phyloP scores from a whole-genome alignment of 805 yeast species.

The Torulaspora maleeae region DNA sequence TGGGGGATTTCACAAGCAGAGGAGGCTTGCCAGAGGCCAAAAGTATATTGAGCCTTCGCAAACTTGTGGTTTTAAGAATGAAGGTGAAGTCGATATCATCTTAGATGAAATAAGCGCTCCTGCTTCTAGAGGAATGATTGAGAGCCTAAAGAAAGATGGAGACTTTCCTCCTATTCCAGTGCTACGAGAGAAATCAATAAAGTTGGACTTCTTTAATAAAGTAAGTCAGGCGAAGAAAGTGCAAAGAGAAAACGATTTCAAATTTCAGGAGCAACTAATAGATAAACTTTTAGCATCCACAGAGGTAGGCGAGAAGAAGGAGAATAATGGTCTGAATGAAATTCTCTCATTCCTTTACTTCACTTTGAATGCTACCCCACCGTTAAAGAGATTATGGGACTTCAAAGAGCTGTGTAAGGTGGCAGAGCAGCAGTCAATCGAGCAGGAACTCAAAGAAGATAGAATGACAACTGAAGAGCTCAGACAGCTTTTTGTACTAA shows the following conservation, averaged over 20 bases:
- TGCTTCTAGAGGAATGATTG: conserved; percentile 22
- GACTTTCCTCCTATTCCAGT: conserved; percentile 25
- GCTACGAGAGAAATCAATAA: conserved; percentile 26
- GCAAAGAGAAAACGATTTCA: conserved; percentile 33
- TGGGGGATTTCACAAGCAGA: conserved; percentile 23
- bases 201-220: conserved; percentile 28
- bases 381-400: conserved; percentile 37
- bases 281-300: conserved; percentile 26
- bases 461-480: conserved; percentile 38
- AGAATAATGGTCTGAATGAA: conserved; percentile 23
- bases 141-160: conserved; percentile 13
- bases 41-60: conserved; percentile 51
- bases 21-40: conserved; percentile 50
- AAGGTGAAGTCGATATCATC: conserved; percentile 56
- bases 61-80: conserved; percentile 46
- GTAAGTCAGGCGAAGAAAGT: conserved; percentile 39
- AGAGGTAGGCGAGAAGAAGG: conserved; percentile 17
- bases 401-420: conserved; percentile 46
- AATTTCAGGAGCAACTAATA: conserved; percentile 33
- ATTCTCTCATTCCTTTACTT: conserved; percentile 35
- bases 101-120: conserved; percentile 40
- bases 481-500: conserved; percentile 50
- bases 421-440: conserved; percentile 32
- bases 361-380: conserved; percentile 31
- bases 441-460: conserved; percentile 21